Conservation (phyloP, 148 eudicot species). For the Vaccinium corymbosum region DNA sequence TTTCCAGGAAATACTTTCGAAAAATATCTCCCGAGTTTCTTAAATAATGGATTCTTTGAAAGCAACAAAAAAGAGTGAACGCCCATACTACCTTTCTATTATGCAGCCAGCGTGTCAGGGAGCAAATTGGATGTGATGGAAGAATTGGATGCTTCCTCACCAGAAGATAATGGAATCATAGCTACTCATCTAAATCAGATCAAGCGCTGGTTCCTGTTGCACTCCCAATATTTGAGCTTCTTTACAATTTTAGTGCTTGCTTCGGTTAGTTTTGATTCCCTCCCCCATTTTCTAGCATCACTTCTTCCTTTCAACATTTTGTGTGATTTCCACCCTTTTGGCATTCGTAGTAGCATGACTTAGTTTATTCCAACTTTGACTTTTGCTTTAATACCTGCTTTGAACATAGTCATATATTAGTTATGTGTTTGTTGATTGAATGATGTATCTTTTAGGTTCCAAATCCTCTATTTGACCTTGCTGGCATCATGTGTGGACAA, state of each 20-base stretch:
- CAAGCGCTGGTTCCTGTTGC: constrained; percentile 77
- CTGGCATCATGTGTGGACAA: constrained; percentile 99
- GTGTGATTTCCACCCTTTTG: background rate
- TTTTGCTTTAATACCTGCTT: background rate
- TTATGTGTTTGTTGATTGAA: constrained; percentile 15
- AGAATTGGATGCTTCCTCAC: constrained; percentile 55
- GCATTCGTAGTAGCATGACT: background rate
- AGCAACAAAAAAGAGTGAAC: background rate
- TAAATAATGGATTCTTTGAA: background rate
- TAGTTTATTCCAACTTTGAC: background rate
- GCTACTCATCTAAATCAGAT: constrained; percentile 42
- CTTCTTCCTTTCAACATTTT: background rate
- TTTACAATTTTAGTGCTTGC: constrained; percentile 85
- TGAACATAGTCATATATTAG: background rate
- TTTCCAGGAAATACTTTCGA: background rate
- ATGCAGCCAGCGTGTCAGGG: constrained; percentile 30
- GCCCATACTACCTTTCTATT: background rate
- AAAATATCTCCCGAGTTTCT: background rate
- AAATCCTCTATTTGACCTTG: constrained; percentile 97
- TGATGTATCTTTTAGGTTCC: constrained; percentile 58
- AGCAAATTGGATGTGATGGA: constrained; percentile 51
- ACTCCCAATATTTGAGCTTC: constrained; percentile 84
- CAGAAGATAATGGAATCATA: constrained; percentile 47
- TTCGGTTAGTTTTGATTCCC: constrained; percentile 62
- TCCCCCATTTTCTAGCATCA: constrained; percentile 3